phyloP scores from a whole-genome alignment of 2,329 filamentous ascomycete genomes.

The Alternaria sp. region DNA sequence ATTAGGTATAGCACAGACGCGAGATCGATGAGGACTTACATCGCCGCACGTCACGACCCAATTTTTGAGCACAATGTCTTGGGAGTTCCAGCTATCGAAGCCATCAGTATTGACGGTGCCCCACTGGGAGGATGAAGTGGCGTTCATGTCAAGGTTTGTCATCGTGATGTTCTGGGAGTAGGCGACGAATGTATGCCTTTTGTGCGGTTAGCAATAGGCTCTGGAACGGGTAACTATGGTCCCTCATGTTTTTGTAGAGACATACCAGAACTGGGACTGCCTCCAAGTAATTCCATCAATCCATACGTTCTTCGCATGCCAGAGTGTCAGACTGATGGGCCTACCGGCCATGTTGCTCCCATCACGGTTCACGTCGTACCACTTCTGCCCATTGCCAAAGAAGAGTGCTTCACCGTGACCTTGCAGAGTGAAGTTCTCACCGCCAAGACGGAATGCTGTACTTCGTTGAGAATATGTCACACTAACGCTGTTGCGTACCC shows the following conservation, averaged over 20 bases:
- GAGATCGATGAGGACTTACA: slow-evolving; percentile 24
- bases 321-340: slow-evolving; percentile 55
- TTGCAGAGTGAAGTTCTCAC: slow-evolving; percentile 28
- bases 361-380: slow-evolving; percentile 51
- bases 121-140: slow-evolving; percentile 54
- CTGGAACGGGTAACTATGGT: not conserved
- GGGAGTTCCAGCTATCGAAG: slow-evolving; percentile 59
- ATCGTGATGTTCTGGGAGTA: slow-evolving; percentile 59
- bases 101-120: slow-evolving; percentile 60
- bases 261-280: slow-evolving; percentile 58
- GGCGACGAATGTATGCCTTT: slow-evolving; percentile 53
- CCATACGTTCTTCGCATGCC: slow-evolving; percentile 54
- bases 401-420: slow-evolving; percentile 36
- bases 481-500: slow-evolving; percentile 26
- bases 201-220: not conserved
- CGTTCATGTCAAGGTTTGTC: slow-evolving; percentile 61
- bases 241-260: no score
- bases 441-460: slow-evolving; percentile 33
- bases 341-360: slow-evolving; percentile 53
- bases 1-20: slow-evolving; percentile 41
- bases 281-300: slow-evolving; percentile 53
- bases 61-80: slow-evolving; percentile 54
- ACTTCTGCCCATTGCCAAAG: slow-evolving; percentile 38
- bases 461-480: slow-evolving; percentile 31
- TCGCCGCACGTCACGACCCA: slow-evolving; percentile 51